Percentiles rank a stretch among this genome's conserved stretches.
phyloP scores from a whole-genome alignment of 164 flowering plant species.

The Piper betle region DNA sequence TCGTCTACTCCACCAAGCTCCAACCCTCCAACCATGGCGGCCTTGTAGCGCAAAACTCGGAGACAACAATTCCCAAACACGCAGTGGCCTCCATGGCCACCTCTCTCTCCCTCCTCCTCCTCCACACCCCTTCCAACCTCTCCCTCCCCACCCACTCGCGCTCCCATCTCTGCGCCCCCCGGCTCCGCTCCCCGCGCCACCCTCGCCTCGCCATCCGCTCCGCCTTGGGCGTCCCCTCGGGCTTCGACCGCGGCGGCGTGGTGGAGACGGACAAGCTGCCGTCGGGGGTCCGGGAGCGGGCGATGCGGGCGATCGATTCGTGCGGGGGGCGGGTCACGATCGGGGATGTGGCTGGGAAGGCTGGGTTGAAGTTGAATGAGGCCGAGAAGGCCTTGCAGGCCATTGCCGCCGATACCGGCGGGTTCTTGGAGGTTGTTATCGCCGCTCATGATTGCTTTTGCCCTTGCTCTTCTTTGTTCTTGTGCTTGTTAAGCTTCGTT shows the following conservation, averaged over 20 bases:
- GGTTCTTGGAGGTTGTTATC: conserved; percentile 69
- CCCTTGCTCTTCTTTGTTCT: no score
- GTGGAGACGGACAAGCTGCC: conserved; percentile 73
- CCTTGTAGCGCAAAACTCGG: no score
- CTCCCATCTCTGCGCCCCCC: conserved; percentile 8
- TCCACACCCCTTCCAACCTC: conserved; percentile 6
- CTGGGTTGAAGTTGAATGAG: conserved; percentile 62
- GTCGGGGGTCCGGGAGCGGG: conserved; percentile 54
- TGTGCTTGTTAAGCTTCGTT: no score
- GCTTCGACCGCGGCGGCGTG: conserved; percentile 39
- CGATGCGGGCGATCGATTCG: conserved; percentile 82
- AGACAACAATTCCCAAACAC: no score
- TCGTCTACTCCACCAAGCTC: no score
- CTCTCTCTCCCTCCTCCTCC: conserved; percentile 22
- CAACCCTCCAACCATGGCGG: no score
- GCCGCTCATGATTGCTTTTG: not conserved
- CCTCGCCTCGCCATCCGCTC: conserved; percentile 25
- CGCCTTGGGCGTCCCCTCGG: conserved; percentile 19
- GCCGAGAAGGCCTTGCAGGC: conserved; percentile 90
- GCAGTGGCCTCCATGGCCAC: conserved; percentile 42
- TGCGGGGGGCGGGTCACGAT: conserved; percentile 77
- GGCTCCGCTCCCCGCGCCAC: conserved; percentile 1
- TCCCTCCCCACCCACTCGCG: conserved; percentile 7
- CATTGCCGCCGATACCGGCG: conserved; percentile 81
- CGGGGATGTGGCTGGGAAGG: conserved; percentile 77